Percentiles rank a stretch among this genome's conserved stretches.
Evolutionary conservation across 169 alveolate genomes (phyloP).

Genomic region (Plasmodium ovale): DNA sequence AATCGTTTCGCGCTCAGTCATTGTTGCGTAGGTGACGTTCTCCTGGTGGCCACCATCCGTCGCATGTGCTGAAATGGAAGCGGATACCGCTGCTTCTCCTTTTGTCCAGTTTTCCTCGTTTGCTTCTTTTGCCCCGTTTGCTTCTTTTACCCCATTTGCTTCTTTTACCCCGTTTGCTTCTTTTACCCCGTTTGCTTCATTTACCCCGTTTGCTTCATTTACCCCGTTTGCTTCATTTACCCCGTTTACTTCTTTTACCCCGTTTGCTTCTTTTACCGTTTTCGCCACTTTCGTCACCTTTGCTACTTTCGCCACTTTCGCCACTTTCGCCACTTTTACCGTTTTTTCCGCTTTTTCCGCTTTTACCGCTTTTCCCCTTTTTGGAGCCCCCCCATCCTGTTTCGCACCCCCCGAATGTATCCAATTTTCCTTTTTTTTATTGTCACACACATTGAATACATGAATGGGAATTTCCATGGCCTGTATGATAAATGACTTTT

Average conservation of each 20-base stretch:
- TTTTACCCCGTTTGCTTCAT: background rate
- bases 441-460: constrained; percentile 22
- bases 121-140: background rate
- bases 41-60: background rate
- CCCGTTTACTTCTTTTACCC: background rate
- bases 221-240: background rate
- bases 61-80: too few relatives aligned
- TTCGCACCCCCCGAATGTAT: background rate
- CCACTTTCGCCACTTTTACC: too few relatives aligned
- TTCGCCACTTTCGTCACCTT: background rate
- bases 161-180: background rate
- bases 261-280: background rate
- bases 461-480: constrained; percentile 65
- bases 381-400: background rate
- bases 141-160: background rate
- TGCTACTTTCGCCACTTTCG: too few relatives aligned
- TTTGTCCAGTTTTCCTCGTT: background rate
- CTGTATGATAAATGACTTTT: constrained; percentile 40
- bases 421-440: constrained; percentile 1
- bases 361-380: background rate
- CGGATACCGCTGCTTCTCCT: too few relatives aligned
- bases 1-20: background rate
- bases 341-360: background rate
- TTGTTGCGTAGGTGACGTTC: background rate
- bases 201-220: background rate